Evolutionary conservation across 495 filamentous ascomycete genomes (phyloP), one percentile per base, ranked within the genome.

Genomic region (Penicillium argentinense): DNA sequence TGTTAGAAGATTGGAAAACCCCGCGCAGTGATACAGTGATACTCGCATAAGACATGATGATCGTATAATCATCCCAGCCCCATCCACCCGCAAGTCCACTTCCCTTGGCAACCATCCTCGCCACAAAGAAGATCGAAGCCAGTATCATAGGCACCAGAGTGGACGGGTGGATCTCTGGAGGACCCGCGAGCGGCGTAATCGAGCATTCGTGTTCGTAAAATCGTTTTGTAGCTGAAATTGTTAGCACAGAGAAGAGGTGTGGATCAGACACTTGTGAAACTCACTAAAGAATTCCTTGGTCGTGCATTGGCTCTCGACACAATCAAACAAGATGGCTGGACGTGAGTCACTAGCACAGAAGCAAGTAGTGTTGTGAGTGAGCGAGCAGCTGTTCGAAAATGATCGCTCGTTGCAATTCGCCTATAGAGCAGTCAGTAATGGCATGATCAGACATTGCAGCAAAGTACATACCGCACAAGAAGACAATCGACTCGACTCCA

Each of bases 11-110:
- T 4, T 36, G 17, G n/a, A n/a, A 11, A 16, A 9, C 18, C 2
- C 18, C 16, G 21, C 16, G 11, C 25, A 5, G 25, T 11, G 11
- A 26, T 5, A 26, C 11, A 18, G 21, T 2, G 0, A 9, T n/a
- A 37, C 57, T 45, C 32, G 66, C 64, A 40, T 47, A 63, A 33
- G 64, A 51, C 6, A 57, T 22, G 7, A 60, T 62, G 6, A 68
- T 57, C 0, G 62, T 64, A 33, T 46, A 57, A 37, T 68, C 62
- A 37, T 68, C 64, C 30, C 43, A 46, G 14, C 64, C 64, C 64
- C 62, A 68, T n/a, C 60, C 62, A 5, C 64, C 62, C 3, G 51
- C 62, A 17, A 68, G 57, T 17, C 54, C 48, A 17, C 42, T 45
- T 14, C 40, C 24, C 48, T 68, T 68, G n/a, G 64, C 62, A 5